Evolutionary conservation across 495 filamentous ascomycete genomes (phyloP).

Genomic region (Penicillium riverlandense): DNA sequence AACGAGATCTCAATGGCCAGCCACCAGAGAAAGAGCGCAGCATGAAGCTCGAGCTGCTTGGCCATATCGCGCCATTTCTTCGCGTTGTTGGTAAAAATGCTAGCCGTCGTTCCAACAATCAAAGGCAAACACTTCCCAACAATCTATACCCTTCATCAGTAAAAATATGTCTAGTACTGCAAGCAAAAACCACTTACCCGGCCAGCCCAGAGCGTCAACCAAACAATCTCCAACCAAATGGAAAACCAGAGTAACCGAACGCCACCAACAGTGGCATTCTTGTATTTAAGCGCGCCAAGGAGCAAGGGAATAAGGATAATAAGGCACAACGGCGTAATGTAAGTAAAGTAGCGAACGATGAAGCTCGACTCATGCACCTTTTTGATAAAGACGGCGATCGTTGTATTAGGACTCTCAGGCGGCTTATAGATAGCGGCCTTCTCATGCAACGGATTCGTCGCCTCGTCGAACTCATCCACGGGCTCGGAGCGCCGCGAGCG

Average conservation of each 20-base stretch:
- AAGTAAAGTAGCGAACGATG: constrained; percentile 77
- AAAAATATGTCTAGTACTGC: too few relatives aligned
- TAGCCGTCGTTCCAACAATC: constrained; percentile 57
- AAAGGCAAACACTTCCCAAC: constrained; percentile 68
- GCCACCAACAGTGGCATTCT: constrained; percentile 62
- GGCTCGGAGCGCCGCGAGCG: constrained; percentile 46
- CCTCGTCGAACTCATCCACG: constrained; percentile 80
- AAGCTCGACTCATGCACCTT: constrained; percentile 67
- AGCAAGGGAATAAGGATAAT: constrained; percentile 77
- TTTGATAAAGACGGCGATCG: constrained; percentile 55
- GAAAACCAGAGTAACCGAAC: constrained; percentile 83
- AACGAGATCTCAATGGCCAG: constrained; percentile 68
- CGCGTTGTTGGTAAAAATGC: constrained; percentile 75
- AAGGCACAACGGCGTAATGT: constrained; percentile 69
- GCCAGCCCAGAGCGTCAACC: constrained; percentile 84
- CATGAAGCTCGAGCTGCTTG: constrained; percentile 76
- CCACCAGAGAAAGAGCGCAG: constrained; percentile 89
- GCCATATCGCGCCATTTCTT: constrained; percentile 95
- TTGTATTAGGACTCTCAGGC: constrained; percentile 56
- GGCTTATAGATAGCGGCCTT: constrained; percentile 62
- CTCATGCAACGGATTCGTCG: constrained; percentile 68
- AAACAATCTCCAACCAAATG: constrained; percentile 90
- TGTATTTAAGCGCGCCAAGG: constrained; percentile 61
- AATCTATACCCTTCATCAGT: constrained; percentile 37
- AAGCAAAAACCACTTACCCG: constrained; percentile 36